Base-by-base conservation (phyloP, 805 yeast species). In the Candida peoriensis region DNA sequence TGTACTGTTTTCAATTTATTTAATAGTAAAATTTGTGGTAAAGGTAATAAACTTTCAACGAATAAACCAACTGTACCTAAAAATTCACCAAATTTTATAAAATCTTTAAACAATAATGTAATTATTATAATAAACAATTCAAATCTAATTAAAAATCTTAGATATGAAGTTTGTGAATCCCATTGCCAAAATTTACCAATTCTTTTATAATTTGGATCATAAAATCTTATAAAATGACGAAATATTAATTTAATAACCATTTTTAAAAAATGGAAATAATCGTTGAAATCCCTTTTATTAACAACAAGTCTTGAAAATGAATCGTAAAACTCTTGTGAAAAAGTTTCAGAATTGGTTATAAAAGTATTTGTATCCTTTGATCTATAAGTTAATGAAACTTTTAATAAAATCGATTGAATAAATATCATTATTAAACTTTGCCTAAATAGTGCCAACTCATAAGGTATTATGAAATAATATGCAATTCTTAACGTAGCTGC, bases 351-450 rank as follows among this genome's bases (percentile, higher is more conserved):
- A n/a, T n/a, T n/a, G n/a, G n/a, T n/a, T n/a, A n/a, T n/a, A n/a
- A n/a, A n/a, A n/a, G n/a, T n/a, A n/a, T n/a, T n/a, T 41, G 64
- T 62, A 29, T 64, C 68, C 18, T 57, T 66, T 0, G 69, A 73
- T 41, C 89, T 64, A 50, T 72, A 81, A 16, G 58, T 64, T 28
- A 89, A 64, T 2, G 87, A 79, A 8, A 76, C 74, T 38, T 72
- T 71, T 24, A 88, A 61, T 33, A 89, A 58, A 1, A 83, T 57
- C 25, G 74, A 47, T 50, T 88, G 97, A 34, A 86, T 81, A 42
- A 74, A 68, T n/a, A 88, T 68, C 96, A 87, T 88, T n/a, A 85
- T 74, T 27, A 82, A 49, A 24, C 93, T 76, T 54, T 89, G 97
- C 41, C 90, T 62, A 28, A 88, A 63, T 27, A 88, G 59, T 3